These are phyloP conservation scores for Cladophialophora yegresii DNA, from an alignment of 2,329 filamentous ascomycete genomes.

Conservation along the genomic window DNA sequence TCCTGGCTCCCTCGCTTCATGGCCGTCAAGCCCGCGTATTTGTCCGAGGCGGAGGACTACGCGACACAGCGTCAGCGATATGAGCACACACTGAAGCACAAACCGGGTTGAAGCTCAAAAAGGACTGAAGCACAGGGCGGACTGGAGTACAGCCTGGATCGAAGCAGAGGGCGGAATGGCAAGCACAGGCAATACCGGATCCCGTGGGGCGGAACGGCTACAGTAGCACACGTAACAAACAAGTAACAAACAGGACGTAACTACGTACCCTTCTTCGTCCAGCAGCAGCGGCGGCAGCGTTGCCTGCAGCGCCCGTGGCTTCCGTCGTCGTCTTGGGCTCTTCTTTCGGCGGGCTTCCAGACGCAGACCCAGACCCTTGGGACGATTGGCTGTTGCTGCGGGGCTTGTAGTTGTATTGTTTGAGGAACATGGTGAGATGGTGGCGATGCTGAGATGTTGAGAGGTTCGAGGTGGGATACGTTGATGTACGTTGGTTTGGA, in stretches of 20 bases:
- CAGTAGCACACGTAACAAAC: too few relatives aligned
- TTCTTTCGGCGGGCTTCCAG: constrained; percentile 25
- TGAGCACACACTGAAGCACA: too few relatives aligned
- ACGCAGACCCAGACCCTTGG: constrained; percentile 5
- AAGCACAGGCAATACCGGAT: too few relatives aligned
- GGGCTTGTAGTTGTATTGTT: constrained; percentile 37
- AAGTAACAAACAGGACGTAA: too few relatives aligned
- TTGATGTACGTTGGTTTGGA: too few relatives aligned
- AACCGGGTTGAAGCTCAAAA: too few relatives aligned
- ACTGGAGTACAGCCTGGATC: not conserved
- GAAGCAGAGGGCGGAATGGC: not conserved
- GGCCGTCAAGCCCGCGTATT: constrained; percentile 32
- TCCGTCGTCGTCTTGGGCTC: constrained; percentile 19
- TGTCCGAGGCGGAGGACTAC: constrained; percentile 24
- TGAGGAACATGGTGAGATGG: constrained; percentile 35
- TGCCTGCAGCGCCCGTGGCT: constrained; percentile 4
- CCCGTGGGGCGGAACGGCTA: too few relatives aligned
- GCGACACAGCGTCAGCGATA: not conserved
- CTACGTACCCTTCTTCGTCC: constrained; percentile 35
- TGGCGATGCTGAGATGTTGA: not conserved
- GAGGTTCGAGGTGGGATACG: too few relatives aligned
- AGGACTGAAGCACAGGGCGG: too few relatives aligned
- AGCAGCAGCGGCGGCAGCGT: constrained; percentile 21
- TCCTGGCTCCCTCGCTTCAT: constrained; percentile 32
- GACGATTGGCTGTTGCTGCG: constrained; percentile 33